phyloP scores from a whole-genome alignment of 805 yeast genomes.

The Candida adriatica region DNA sequence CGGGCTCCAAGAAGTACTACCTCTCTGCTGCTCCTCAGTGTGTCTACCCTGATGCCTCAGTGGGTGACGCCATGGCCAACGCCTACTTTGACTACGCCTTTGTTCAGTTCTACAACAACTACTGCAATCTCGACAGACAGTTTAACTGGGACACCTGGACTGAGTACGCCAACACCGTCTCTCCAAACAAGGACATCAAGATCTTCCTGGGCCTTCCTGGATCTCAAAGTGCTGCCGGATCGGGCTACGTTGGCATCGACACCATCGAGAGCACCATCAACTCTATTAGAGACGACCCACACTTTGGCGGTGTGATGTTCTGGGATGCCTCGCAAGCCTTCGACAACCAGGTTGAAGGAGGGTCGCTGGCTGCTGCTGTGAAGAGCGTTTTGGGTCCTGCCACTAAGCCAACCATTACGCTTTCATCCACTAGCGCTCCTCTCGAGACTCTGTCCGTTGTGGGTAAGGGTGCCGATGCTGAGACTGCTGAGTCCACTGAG shows the following conservation, averaged over 20 bases:
- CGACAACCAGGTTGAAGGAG: slow-evolving; percentile 38
- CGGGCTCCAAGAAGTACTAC: slow-evolving; percentile 55
- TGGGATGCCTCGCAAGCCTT: slow-evolving; percentile 88
- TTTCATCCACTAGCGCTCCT: slow-evolving; percentile 1
- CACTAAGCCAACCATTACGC: slow-evolving; percentile 10
- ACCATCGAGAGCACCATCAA: slow-evolving; percentile 43
- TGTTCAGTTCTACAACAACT: slow-evolving; percentile 86
- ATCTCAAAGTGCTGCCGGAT: slow-evolving; percentile 46
- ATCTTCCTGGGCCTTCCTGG: slow-evolving; percentile 76
- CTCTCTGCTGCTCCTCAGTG: slow-evolving; percentile 93
- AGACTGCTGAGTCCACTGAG: no score
- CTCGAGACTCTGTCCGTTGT: no score
- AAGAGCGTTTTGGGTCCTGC: slow-evolving; percentile 32
- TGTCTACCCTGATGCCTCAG: slow-evolving; percentile 70
- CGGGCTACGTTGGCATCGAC: slow-evolving; percentile 47
- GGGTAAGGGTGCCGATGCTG: no score
- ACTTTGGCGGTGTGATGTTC: slow-evolving; percentile 82
- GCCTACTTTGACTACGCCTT: slow-evolving; percentile 74
- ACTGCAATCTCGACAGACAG: slow-evolving; percentile 46
- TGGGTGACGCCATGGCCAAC: slow-evolving; percentile 50
- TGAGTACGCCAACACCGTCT: slow-evolving; percentile 44
- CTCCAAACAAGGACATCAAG: slow-evolving; percentile 66
- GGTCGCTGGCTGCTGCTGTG: slow-evolving; percentile 35
- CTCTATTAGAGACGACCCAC: slow-evolving; percentile 61
- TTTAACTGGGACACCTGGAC: slow-evolving; percentile 78